phyloP scores from a whole-genome alignment of 768 basidiomycete species.

The Podaxis sp. region DNA sequence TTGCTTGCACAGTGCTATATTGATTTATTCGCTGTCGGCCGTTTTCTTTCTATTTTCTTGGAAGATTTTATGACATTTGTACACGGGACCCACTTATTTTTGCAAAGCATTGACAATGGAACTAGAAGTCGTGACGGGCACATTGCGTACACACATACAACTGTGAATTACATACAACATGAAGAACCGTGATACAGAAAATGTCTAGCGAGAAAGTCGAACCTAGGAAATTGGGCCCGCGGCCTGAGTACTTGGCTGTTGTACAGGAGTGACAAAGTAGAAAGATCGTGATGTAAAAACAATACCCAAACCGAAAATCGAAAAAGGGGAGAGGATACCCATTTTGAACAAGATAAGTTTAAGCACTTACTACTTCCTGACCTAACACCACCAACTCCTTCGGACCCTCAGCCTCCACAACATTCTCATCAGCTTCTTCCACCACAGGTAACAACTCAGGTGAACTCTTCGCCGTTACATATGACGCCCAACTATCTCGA shows the following conservation, averaged over 20 bases:
- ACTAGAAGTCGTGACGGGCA: background rate
- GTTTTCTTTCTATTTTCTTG: background rate
- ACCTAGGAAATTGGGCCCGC: background rate
- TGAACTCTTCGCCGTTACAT: constrained; percentile 29
- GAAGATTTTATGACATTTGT: background rate
- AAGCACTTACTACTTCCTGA: background rate
- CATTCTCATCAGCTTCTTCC: background rate
- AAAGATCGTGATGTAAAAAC: background rate
- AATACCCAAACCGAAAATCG: background rate
- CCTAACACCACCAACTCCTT: background rate
- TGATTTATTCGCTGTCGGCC: too few relatives aligned
- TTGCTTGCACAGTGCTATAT: too few relatives aligned
- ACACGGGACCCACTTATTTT: background rate
- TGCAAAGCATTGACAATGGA: background rate
- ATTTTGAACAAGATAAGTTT: background rate
- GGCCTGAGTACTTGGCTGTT: background rate
- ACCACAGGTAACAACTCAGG: constrained; percentile 18
- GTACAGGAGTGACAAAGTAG: constrained; percentile 2
- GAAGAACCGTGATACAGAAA: background rate
- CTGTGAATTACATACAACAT: constrained; percentile 1
- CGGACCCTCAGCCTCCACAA: background rate
- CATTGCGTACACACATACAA: background rate
- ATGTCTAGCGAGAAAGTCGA: background rate
- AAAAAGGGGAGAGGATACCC: background rate
- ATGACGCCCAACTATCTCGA: constrained; percentile 31